Conservation (phyloP, 495 filamentous ascomycete species). For the Penicillium chermesinum region DNA sequence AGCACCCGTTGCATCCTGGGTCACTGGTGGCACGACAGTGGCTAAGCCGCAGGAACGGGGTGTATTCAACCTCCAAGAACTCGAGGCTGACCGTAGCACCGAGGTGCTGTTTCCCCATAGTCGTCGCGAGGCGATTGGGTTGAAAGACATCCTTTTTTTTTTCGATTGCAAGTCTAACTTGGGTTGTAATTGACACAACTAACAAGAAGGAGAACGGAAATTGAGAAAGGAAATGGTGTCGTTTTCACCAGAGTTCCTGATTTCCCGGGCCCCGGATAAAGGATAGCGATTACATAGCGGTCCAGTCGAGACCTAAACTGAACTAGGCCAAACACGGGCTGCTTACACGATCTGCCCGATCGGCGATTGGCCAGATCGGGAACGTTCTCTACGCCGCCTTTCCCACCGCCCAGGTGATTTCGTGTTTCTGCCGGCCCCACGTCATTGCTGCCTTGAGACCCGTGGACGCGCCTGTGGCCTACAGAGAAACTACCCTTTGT, state of each 20-base stretch:
- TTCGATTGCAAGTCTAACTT: not conserved
- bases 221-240: not conserved
- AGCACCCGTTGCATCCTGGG: slow-evolving; percentile 57
- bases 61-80: slow-evolving; percentile 21
- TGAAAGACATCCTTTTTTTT: not conserved
- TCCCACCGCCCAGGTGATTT: not conserved
- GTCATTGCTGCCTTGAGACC: not conserved
- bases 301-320: too few species aligned
- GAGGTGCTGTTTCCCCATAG: slow-evolving; percentile 21
- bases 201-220: not conserved
- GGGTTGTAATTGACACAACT: not conserved
- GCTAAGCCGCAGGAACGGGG: slow-evolving; percentile 45
- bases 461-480: not conserved
- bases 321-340: too few species aligned
- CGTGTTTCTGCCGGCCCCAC: not conserved
- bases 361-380: not conserved
- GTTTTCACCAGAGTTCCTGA: not conserved
- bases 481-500: not conserved
- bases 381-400: not conserved
- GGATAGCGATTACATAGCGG: not conserved
- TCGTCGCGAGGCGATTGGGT: slow-evolving; percentile 28
- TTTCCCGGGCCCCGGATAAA: not conserved
- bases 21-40: slow-evolving; percentile 68
- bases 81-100: slow-evolving; percentile 17
- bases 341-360: not conserved